A percentile compares a stretch with the other conserved stretches of the same genome.
Evolutionary conservation across 2,329 filamentous ascomycete genomes (phyloP).

Genomic region (Coniella lustricola): DNA sequence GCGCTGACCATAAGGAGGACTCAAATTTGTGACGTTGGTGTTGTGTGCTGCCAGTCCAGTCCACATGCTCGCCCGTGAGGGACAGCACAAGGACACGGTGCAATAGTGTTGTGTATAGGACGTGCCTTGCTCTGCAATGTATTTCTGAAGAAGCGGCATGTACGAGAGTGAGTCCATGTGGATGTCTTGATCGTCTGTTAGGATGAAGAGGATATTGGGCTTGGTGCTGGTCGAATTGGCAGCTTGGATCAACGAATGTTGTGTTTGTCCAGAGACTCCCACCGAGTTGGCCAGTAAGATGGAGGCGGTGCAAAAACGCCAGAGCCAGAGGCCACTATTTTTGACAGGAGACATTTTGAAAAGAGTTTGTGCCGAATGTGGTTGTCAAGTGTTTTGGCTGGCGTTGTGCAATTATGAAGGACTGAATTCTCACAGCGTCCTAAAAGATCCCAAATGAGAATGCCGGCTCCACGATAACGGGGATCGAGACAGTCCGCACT

Average conservation of each 20-base stretch:
- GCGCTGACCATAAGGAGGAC: slow-evolving; percentile 45
- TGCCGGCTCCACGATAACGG: no score
- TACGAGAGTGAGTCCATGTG: slow-evolving; percentile 53
- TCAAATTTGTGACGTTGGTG: slow-evolving; percentile 56
- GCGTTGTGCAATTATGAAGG: no score
- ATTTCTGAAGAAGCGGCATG: slow-evolving; percentile 44
- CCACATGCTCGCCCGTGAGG: slow-evolving; percentile 54
- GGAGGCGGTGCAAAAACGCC: not conserved
- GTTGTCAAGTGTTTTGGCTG: no score
- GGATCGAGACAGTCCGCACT: no score
- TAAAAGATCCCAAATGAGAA: no score
- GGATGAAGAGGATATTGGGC: slow-evolving; percentile 55
- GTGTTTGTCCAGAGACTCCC: not conserved
- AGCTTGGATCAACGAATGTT: not conserved
- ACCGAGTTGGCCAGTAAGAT: not conserved
- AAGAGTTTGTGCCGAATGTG: no score
- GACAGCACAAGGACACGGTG: slow-evolving; percentile 55
- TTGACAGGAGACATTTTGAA: no score
- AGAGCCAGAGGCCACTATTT: not conserved
- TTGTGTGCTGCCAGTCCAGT: slow-evolving; percentile 57
- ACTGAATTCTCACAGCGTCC: no score
- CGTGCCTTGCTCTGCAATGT: slow-evolving; percentile 48
- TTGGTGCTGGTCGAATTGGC: not conserved
- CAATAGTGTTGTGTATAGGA: slow-evolving; percentile 52
- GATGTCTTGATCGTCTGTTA: slow-evolving; percentile 60